Percentiles rank a stretch among this genome's conserved stretches.
phyloP scores from a whole-genome alignment of 192 early-diverging fungal species.

The Coemansia sp. region DNA sequence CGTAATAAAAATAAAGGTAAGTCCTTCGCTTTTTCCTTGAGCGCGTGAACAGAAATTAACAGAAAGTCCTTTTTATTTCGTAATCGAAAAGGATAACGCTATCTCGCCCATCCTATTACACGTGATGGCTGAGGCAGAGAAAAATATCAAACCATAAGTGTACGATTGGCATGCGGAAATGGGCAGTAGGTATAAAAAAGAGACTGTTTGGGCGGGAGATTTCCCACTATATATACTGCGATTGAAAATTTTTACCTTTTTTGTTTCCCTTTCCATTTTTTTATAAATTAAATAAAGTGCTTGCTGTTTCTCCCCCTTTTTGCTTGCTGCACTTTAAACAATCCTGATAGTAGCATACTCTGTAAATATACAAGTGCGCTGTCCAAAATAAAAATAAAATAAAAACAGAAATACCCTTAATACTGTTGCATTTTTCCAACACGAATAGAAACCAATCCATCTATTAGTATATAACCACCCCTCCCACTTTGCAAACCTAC shows the following conservation, averaged over 20 bases:
- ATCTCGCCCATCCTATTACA: not conserved
- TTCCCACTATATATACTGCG: not conserved
- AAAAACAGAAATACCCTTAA: not conserved
- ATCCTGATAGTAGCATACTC: not conserved
- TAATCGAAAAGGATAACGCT: too few species aligned
- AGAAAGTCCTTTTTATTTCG: too few species aligned
- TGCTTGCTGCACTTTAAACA: slow-evolving; percentile 5
- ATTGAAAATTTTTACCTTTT: slow-evolving; percentile 3
- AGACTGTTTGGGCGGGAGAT: not conserved
- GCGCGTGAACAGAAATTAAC: too few species aligned
- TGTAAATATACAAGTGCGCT: not conserved
- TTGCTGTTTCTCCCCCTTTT: not conserved
- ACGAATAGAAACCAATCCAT: not conserved
- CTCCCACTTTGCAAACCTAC: not conserved
- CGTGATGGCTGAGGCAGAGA: not conserved
- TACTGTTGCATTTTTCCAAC: not conserved
- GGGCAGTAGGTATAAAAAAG: not conserved
- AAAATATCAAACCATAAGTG: not conserved
- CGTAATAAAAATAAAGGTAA: too few species aligned
- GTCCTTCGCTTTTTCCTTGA: too few species aligned
- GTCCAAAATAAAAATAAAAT: not conserved
- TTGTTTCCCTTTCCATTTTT: slow-evolving; percentile 10
- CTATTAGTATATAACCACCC: not conserved
- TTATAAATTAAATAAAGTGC: slow-evolving; percentile 5
- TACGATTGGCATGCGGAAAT: not conserved